Evolutionary conservation across 176 grass and related monocot species (phyloP), one percentile per base, ranked within the genome.

Genomic region (Pharus latifolius): DNA sequence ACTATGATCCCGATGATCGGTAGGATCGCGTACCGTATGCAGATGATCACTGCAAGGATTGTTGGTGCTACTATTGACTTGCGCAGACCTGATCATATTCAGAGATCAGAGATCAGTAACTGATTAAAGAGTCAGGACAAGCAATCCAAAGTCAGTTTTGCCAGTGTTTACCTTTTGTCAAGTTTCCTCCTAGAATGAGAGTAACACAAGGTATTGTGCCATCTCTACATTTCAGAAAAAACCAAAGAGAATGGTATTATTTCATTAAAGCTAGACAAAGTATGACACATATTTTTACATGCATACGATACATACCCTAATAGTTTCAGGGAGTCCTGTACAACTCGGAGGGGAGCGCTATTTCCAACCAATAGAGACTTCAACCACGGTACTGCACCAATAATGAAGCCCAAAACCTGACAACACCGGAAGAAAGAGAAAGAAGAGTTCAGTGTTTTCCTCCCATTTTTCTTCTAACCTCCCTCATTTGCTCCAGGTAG

Each of bases 181-280:
- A 72, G 61, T 94, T 94, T 6, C 86, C 83, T 55, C 91, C 91
- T 0, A 94, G 75, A 41, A 94, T 78, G 51, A 94, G 83, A 3
- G 46, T 89, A 4, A 85, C 30, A 4, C 82, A 89, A 27, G 91
- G 91, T 62, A 94, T 34, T 3, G 86, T 65, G 11, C 75, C 91
- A 53, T 83, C 79, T 80, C 91, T 94, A 57, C 64, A 80, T 33
- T 32, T 45, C 5, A 31, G 6, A 12, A 44, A 17, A 28, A 53
- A 24, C 0, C 41, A 31, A 11, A 14, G 1, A 13, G 7, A 3
- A 30, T 27, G 23, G 4, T 0, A 15, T 17, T 32, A 2, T 15
- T 26, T 20, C 18, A 17, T 45, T 7, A 18, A 9, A 54, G 4
- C n/a, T 7, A 41, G 47, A 54, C 8, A 46, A 26, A 45, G 6